Evolutionary conservation across 129 eudicot genomes (phyloP), one percentile per base, ranked within the genome.

Genomic region (Pittosporum tobira): DNA sequence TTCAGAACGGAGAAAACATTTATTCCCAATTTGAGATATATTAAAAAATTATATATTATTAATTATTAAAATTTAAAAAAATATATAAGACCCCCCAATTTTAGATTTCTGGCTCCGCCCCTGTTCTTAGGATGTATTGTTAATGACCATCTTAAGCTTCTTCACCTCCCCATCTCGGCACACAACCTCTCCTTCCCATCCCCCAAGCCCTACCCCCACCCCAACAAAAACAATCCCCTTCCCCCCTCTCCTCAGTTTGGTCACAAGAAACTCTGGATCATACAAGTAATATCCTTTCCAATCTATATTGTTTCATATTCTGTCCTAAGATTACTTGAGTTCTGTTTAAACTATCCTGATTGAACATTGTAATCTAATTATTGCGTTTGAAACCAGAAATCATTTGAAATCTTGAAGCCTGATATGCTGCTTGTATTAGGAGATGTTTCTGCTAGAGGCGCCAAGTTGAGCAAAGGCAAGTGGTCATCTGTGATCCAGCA

Each of bases 351-450:
- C 8, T 21, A 19, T 57, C 29, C 19, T 34, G 43, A 20, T 34
- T 21, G 25, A 55, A 54, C 57, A 65, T 57, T 66, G 48, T 64
- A 70, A 59, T 72, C 77, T 79, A 63, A 68, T 44, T 29, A 62
- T 61, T 79, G 57, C 57, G 57, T 72, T 53, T 69, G 79, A 73
- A 34, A 80, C 79, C 87, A 80, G 82, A 80, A 80, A 76, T 76
- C 87, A 34, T 80, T 69, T 76, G 82, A 80, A 63, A 51, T 72
- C 47, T 61, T 80, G 75, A 80, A 76, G 82, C 87, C 87, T 80
- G 87, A 80, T 38, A 72, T 80, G 87, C 77, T 80, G 76, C 66
- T 80, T 72, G 77, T 80, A 37, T 77, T 80, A 69, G 87, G 87
- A 45, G 87, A 80, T 40, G 71, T 80, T 27, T 76, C 82, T 51